Evolutionary conservation across 148 eudicot species (phyloP).

Genomic region (Amaranthus palmeri): DNA sequence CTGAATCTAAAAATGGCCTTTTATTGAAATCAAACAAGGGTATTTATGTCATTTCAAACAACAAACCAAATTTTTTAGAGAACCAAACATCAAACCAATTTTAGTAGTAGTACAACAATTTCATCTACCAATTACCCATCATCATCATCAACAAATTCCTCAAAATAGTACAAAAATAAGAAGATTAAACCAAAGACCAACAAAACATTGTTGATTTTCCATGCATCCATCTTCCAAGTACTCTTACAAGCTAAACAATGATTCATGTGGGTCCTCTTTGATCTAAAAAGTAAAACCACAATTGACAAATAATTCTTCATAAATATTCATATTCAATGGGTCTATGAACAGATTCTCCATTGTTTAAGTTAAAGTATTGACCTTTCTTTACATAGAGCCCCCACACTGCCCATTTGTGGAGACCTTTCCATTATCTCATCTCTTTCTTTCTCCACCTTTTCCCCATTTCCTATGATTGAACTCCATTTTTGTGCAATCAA

Average conservation of each 20-base stretch:
- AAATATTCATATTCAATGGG: neutral
- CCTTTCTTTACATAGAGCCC: constrained; percentile 16
- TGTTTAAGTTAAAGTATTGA: constrained; percentile 22
- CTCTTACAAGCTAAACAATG: neutral
- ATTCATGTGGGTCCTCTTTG: constrained; percentile 20
- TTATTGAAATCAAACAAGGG: no score
- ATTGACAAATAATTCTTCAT: constrained; percentile 4
- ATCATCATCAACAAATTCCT: neutral
- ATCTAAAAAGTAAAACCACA: constrained; percentile 10
- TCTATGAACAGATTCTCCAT: constrained; percentile 3
- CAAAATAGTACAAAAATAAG: neutral
- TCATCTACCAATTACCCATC: constrained; percentile 17
- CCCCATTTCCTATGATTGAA: constrained; percentile 4
- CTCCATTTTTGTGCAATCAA: constrained; percentile 1
- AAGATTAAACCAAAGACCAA: neutral
- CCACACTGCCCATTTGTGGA: constrained; percentile 16
- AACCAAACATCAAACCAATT: constrained; percentile 14
- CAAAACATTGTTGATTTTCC: constrained; percentile 5
- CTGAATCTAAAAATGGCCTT: no score
- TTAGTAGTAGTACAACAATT: constrained; percentile 24
- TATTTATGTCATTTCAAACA: no score
- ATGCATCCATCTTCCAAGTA: constrained; percentile 9
- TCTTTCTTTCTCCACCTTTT: constrained; percentile 2
- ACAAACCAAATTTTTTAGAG: constrained; percentile 9
- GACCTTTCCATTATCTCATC: constrained; percentile 18